Evolutionary conservation across 2,329 filamentous ascomycete species (phyloP).

Genomic region (Claviceps cyperi): DNA sequence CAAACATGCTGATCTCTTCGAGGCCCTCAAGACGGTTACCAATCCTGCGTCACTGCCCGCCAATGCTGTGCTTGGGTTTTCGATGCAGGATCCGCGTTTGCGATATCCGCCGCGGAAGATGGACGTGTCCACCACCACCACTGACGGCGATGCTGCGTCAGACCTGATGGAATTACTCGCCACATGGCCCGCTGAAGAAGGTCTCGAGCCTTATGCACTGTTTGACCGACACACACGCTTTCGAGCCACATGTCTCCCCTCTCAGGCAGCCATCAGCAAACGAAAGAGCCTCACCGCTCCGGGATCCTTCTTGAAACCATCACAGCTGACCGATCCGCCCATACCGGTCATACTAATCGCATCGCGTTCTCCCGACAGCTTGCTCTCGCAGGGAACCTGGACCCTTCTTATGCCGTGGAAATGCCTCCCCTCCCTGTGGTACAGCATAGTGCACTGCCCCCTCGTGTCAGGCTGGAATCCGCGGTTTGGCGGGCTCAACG

Average conservation of each 20-base stretch:
- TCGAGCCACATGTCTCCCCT: conserved; percentile 49
- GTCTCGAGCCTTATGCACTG: conserved; percentile 34
- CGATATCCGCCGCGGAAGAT: conserved; percentile 54
- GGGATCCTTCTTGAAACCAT: conserved; percentile 43
- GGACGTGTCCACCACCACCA: conserved; percentile 20
- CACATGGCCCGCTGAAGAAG: conserved; percentile 50
- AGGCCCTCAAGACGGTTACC: conserved; percentile 40
- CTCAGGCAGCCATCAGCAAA: conserved; percentile 69
- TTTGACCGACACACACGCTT: conserved; percentile 57
- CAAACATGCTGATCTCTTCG: conserved; percentile 34
- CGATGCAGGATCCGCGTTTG: conserved; percentile 65
- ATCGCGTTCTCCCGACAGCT: conserved; percentile 32
- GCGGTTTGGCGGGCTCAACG: conserved; percentile 66
- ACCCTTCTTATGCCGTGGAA: conserved; percentile 81
- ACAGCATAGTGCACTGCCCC: conserved; percentile 68
- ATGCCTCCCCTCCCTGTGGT: conserved; percentile 76
- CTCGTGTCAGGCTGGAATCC: conserved; percentile 68
- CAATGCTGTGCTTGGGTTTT: conserved; percentile 58
- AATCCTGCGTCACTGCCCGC: conserved; percentile 56
- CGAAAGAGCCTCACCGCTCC: conserved; percentile 51
- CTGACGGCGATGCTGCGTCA: conserved; percentile 11
- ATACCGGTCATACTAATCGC: conserved; percentile 66
- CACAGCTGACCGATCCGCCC: conserved; percentile 46
- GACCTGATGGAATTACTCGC: conserved; percentile 46
- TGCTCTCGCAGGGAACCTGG: conserved; percentile 55